Conservation (phyloP, 306 rosid species). For the Lathyrus aphaca region DNA sequence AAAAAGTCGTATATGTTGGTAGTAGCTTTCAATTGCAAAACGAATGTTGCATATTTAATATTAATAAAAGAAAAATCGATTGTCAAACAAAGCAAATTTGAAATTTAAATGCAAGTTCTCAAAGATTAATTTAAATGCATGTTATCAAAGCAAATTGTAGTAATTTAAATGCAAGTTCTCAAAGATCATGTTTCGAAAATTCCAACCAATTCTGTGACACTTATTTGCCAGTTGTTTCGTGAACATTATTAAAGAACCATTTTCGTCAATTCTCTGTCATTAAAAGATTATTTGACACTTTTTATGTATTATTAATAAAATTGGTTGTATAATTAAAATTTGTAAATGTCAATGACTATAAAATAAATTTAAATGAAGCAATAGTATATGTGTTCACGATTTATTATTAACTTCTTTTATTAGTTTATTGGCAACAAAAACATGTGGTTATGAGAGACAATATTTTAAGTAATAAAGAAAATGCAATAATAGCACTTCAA, state of each 20-base stretch:
- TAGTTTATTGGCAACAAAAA: background rate
- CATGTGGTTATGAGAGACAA: background rate
- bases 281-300: too few relatives aligned
- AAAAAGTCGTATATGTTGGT: too few relatives aligned
- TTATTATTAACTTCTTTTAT: background rate
- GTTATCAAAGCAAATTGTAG: background rate
- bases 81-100: too few relatives aligned
- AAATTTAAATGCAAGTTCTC: too few relatives aligned
- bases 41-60: too few relatives aligned
- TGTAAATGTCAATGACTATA: too few relatives aligned
- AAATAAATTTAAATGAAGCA: too few relatives aligned
- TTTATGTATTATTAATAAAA: too few relatives aligned
- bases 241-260: constrained; percentile 28
- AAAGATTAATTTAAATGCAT: too few relatives aligned
- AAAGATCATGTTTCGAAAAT: constrained; percentile 22
- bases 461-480: background rate
- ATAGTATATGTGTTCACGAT: background rate
- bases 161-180: constrained; percentile 17
- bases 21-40: too few relatives aligned
- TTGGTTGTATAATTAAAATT: too few relatives aligned
- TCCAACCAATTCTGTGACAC: background rate
- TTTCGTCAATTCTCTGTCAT: background rate
- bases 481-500: background rate
- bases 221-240: constrained; percentile 42
- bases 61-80: too few relatives aligned